Conservation (phyloP, 805 yeast genomes). For the Candida bentonensis region DNA sequence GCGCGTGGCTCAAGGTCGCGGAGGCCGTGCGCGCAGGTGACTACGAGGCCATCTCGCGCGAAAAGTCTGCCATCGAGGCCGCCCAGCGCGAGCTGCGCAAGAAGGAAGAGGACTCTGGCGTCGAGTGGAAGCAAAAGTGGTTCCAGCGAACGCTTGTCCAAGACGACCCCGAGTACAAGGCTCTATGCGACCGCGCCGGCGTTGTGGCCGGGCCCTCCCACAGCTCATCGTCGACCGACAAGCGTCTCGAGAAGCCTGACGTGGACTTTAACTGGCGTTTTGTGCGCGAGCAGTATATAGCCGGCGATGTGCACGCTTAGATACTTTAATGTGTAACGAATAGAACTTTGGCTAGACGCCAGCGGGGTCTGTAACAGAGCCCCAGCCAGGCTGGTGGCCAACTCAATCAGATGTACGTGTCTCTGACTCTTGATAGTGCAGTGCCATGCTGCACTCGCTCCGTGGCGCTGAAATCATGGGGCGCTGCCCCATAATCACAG, state of each 20-base stretch:
- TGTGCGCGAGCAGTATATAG: slow-evolving; percentile 10
- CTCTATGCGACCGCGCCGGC: slow-evolving; percentile 9
- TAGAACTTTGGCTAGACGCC: too few relatives aligned
- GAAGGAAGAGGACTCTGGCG: slow-evolving; percentile 50
- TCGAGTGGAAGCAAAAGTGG: slow-evolving; percentile 71
- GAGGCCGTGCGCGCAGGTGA: slow-evolving; percentile 68
- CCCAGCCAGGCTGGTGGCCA: too few relatives aligned
- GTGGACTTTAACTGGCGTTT: slow-evolving; percentile 14
- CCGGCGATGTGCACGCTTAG: slow-evolving; percentile 10
- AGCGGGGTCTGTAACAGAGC: too few relatives aligned
- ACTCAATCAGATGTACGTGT: too few relatives aligned
- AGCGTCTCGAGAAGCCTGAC: slow-evolving; percentile 1
- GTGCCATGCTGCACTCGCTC: too few relatives aligned
- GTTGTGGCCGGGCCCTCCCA: slow-evolving; percentile 11
- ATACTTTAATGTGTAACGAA: too few relatives aligned
- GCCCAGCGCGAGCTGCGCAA: slow-evolving; percentile 72
- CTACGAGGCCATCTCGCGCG: slow-evolving; percentile 57
- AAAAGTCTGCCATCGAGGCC: slow-evolving; percentile 70
- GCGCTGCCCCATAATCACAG: too few relatives aligned
- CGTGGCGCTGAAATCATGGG: too few relatives aligned
- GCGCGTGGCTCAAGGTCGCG: slow-evolving; percentile 84
- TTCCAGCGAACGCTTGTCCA: slow-evolving; percentile 29
- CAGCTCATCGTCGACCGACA: slow-evolving; percentile 3
- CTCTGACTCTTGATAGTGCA: too few relatives aligned
- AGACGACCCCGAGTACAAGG: slow-evolving; percentile 9